phyloP scores from a whole-genome alignment of 2,329 filamentous ascomycete genomes.

The Calonectria pseudoreteaudii region DNA sequence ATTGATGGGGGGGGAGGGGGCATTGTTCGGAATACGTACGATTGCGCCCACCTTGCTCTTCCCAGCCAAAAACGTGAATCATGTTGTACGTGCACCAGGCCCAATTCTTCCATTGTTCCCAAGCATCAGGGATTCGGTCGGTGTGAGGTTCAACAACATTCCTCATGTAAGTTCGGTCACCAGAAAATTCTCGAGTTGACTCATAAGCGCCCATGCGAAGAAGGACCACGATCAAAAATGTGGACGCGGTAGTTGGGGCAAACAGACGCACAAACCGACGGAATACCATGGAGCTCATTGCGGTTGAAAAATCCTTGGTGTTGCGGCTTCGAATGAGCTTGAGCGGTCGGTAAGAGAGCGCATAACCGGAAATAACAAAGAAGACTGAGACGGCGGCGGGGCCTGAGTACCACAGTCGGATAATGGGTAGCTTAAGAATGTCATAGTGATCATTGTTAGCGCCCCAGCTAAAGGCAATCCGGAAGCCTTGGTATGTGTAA shows the following conservation, averaged over 20 bases:
- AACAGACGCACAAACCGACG: conserved; percentile 65
- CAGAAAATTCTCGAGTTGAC: conserved; percentile 59
- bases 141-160: conserved; percentile 64
- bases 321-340: conserved; percentile 55
- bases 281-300: conserved; percentile 64
- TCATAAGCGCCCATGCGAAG: conserved; percentile 62
- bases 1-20: neutral
- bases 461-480: conserved; percentile 64
- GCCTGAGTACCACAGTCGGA: conserved; percentile 66
- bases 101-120: conserved; percentile 61
- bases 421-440: conserved; percentile 63
- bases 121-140: conserved; percentile 49
- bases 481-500: conserved; percentile 65
- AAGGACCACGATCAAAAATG: conserved; percentile 58
- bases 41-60: conserved; percentile 59
- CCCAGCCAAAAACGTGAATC: conserved; percentile 64
- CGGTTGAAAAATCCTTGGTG: conserved; percentile 54
- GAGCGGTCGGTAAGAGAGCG: conserved; percentile 66
- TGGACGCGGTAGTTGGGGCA: conserved; percentile 63
- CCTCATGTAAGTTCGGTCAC: conserved; percentile 56
- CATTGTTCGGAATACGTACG: conserved; percentile 43
- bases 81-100: conserved; percentile 60
- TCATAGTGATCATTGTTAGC: conserved; percentile 57
- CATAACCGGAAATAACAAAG: conserved; percentile 73
- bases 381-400: conserved; percentile 70